Conservation (phyloP, 164 flowering plant species). For the Vitis cinerea region DNA sequence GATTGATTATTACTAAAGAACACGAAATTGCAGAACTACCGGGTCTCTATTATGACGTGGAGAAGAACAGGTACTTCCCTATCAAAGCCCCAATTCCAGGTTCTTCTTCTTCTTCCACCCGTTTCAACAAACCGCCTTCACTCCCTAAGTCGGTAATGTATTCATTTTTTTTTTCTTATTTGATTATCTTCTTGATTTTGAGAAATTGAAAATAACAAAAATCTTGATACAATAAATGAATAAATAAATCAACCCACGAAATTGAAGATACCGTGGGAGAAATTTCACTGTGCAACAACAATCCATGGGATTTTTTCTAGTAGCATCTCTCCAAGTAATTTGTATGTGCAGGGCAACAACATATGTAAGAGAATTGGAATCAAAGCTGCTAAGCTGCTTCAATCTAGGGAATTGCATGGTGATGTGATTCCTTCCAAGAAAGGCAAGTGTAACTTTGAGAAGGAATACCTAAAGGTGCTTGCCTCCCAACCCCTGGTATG, state of each 20-base stretch:
- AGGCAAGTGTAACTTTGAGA: constrained; percentile 50
- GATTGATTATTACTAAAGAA: too few species aligned
- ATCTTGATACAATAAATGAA: too few species aligned
- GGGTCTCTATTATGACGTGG: constrained; percentile 77
- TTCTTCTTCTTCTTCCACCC: constrained; percentile 30
- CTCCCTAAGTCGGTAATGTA: constrained; percentile 17
- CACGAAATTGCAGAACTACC: constrained; percentile 58
- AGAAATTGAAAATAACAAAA: too few species aligned
- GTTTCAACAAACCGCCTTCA: constrained; percentile 11
- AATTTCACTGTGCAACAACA: too few species aligned
- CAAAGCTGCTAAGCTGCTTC: constrained; percentile 52
- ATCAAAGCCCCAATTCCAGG: constrained; percentile 82
- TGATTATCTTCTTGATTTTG: too few species aligned
- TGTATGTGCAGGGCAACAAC: constrained; percentile 28
- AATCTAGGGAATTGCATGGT: constrained; percentile 70
- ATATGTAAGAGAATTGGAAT: constrained; percentile 13
- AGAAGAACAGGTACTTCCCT: constrained; percentile 90
- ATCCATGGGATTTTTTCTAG: too few species aligned
- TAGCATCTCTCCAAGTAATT: too few species aligned
- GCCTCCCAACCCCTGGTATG: constrained; percentile 67
- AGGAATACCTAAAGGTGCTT: constrained; percentile 50
- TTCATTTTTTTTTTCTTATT: too few species aligned
- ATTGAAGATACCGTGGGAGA: too few species aligned
- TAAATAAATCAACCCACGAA: too few species aligned
- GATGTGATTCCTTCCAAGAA: constrained; percentile 31